Conservation (phyloP, 2,329 filamentous ascomycete genomes). For the Apiospora koreana region DNA sequence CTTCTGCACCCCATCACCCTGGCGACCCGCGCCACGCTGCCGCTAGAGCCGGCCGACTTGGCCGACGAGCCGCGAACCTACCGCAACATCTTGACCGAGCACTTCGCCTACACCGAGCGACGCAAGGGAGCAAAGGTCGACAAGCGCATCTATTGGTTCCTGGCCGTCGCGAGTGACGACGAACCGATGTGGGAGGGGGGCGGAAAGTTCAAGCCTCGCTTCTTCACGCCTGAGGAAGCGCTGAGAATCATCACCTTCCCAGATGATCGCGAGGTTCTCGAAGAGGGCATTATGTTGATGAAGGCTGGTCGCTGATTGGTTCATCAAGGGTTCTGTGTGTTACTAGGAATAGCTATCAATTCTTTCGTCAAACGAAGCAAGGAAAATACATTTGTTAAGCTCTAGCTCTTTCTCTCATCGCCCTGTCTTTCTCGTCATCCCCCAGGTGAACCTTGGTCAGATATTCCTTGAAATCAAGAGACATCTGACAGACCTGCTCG, state of each 20-base stretch:
- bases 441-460: not conserved
- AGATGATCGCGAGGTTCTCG: not conserved
- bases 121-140: not conserved
- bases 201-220: not conserved
- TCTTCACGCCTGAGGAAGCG: not conserved
- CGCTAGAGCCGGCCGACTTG: not conserved
- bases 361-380: too few relatives aligned
- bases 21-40: constrained; percentile 35
- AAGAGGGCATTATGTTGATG: not conserved
- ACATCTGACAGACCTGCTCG: constrained; percentile 7
- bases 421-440: not conserved
- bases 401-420: not conserved
- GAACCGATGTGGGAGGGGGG: not conserved
- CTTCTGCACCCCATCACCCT: constrained; percentile 41
- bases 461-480: not conserved
- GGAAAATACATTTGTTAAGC: not conserved
- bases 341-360: too few relatives aligned
- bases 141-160: not conserved
- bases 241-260: not conserved
- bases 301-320: not conserved
- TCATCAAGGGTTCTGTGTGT: too few relatives aligned
- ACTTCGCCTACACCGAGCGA: not conserved
- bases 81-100: not conserved
- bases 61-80: not conserved
- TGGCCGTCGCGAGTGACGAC: not conserved